These are phyloP conservation scores for Pseudogymnoascus sp. DNA, from an alignment of 2,329 filamentous ascomycete genomes.

Conservation along the genomic window DNA sequence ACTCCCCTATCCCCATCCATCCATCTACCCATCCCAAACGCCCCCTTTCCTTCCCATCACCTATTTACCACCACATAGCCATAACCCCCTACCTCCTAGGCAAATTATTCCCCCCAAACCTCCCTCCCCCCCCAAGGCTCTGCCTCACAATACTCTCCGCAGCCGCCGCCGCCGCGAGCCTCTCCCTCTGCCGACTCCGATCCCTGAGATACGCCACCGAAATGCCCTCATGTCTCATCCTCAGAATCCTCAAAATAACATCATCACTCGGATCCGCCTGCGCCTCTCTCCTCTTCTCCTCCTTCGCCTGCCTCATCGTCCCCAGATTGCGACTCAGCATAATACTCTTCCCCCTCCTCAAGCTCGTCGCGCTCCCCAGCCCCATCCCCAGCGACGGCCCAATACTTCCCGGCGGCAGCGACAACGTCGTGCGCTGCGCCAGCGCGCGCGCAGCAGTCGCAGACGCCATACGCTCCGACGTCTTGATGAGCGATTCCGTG, in stretches of 20 bases:
- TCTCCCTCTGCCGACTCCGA: constrained; percentile 85
- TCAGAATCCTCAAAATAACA: constrained; percentile 89
- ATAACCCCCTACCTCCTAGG: constrained; percentile 23
- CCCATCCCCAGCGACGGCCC: constrained; percentile 44
- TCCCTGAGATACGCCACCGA: constrained; percentile 82
- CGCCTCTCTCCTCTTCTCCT: constrained; percentile 89
- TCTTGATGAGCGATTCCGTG: constrained; percentile 83
- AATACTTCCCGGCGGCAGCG: constrained; percentile 49
- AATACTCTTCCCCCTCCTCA: constrained; percentile 65
- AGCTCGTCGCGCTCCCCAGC: constrained; percentile 61
- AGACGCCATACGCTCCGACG: constrained; percentile 91
- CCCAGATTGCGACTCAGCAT: constrained; percentile 92
- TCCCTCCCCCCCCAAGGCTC: constrained; percentile 58
- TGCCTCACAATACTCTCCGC: constrained; percentile 92
- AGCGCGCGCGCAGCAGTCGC: constrained; percentile 71
- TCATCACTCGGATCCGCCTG: constrained; percentile 96
- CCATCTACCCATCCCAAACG: not conserved
- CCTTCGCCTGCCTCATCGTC: constrained; percentile 92
- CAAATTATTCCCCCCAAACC: constrained; percentile 29
- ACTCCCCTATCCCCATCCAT: too few species aligned
- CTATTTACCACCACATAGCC: too few species aligned
- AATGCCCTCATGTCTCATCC: constrained; percentile 92
- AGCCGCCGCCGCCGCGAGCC: constrained; percentile 79
- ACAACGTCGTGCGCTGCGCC: constrained; percentile 64
- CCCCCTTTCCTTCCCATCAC: not conserved